Conservation (phyloP, 2,329 filamentous ascomycete species). For the Penicillium sp. region DNA sequence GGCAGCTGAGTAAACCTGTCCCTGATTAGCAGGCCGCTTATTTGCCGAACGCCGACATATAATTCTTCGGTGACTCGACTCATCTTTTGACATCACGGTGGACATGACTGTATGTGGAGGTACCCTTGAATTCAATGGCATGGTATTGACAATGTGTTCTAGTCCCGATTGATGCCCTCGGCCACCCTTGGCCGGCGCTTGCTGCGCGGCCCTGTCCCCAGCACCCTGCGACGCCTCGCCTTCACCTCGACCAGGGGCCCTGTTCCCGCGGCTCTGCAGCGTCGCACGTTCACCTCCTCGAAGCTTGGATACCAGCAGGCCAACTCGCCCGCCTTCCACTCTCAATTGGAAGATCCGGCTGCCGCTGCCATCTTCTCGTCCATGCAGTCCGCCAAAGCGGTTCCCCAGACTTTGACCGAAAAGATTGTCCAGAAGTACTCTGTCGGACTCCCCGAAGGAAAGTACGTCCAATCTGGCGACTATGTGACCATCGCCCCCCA, state of each 20-base stretch:
- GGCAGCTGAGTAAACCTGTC: constrained; percentile 14
- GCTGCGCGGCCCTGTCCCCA: constrained; percentile 26
- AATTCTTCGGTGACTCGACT: constrained; percentile 6
- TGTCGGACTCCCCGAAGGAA: constrained; percentile 72
- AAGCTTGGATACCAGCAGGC: constrained; percentile 9
- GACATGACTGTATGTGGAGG: constrained; percentile 15
- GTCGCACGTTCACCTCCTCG: constrained; percentile 34
- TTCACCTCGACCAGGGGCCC: neutral
- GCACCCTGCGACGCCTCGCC: constrained; percentile 10
- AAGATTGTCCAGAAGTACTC: constrained; percentile 87
- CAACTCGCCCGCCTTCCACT: constrained; percentile 60
- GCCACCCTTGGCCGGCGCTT: constrained; percentile 18
- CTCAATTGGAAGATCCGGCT: constrained; percentile 60
- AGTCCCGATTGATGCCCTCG: constrained; percentile 23
- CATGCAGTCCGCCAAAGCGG: constrained; percentile 57
- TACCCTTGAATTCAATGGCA: neutral
- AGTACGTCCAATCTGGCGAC: constrained; percentile 76
- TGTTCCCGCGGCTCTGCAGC: constrained; percentile 1
- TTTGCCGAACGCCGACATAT: constrained; percentile 15
- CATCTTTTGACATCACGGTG: constrained; percentile 4
- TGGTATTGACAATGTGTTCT: neutral
- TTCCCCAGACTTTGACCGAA: constrained; percentile 76
- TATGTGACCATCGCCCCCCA: constrained; percentile 76
- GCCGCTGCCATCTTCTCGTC: constrained; percentile 75
- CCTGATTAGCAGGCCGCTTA: constrained; percentile 14